Evolutionary conservation across 148 eudicot genomes (phyloP), one percentile per base, ranked within the genome.

Genomic region (Camellia sinensis): DNA sequence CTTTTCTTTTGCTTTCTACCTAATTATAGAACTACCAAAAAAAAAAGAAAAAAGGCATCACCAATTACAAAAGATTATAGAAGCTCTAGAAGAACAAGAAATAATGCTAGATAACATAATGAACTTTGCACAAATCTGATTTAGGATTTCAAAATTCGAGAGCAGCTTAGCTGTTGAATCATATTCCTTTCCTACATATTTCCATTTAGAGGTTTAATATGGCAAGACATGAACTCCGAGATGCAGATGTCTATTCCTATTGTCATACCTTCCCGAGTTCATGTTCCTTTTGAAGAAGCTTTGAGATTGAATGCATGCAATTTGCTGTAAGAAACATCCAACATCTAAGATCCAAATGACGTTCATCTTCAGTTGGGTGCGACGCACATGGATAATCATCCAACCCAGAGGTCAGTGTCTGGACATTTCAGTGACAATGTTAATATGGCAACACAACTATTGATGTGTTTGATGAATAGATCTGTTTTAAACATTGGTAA

Each of bases 371-470:
- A 78, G 83, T 92, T 56, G 99, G 99, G 80, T 96, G 98, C 63
- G 99, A 96, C 74, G 98, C 98, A 75, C 99, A 98, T 72, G 99
- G 99, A 86, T 96, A 96, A 80, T 96, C 99, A 88, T 96, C 99
- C 86, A 96, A 88, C 74, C 99, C 99, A 57, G 99, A 96, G 54
- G 95, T 87, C 65, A 96, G 84, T 37, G 95, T 86, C 99, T 96
- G 88, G 6, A 81, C 50, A 84, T 70, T 82, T 63, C 80, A 78
- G 52, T 61, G 72, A 21, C 43, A 67, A 54, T 54, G 43, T 37
- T 13, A 78, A 66, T 67, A 66, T 4, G 65, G 29, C 59, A 65
- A 63, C 73, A 66, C 61, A 52, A 53, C 7, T 48, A 67, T 78
- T 29, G 12, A 15, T 48, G 29, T 17, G 68, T 63, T 48, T 17